A percentile compares a stretch with the other conserved stretches of the same genome.
These are phyloP conservation scores for Ganoderma lingzhi DNA, from an alignment of 1,284 basidiomycete species.

Conservation along the genomic window DNA sequence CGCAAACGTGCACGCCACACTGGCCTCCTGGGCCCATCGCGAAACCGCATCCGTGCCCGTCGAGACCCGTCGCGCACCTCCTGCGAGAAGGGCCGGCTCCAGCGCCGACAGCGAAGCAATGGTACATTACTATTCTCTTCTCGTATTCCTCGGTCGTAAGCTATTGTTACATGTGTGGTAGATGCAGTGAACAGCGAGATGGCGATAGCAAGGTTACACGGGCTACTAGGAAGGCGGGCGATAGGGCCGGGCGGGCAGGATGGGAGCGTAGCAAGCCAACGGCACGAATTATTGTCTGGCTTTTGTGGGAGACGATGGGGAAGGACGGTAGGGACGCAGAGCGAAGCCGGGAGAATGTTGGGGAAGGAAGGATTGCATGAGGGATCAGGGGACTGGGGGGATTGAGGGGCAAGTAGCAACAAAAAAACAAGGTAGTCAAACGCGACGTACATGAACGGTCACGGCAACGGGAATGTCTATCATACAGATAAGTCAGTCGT, in stretches of 20 bases:
- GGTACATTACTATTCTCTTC: slow-evolving; percentile 35
- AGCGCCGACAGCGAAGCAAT: slow-evolving; percentile 13
- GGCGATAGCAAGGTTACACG: slow-evolving; percentile 44
- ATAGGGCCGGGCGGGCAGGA: slow-evolving; percentile 29
- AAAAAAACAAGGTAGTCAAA: slow-evolving; percentile 8
- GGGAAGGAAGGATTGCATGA: slow-evolving; percentile 5
- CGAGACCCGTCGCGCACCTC: not conserved
- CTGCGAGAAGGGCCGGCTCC: not conserved
- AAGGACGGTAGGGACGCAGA: not conserved
- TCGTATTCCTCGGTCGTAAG: slow-evolving; percentile 41
- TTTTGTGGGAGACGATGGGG: not conserved
- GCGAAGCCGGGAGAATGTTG: not conserved
- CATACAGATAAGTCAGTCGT: slow-evolving; percentile 35
- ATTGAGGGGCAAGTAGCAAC: slow-evolving; percentile 15
- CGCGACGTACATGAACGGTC: slow-evolving; percentile 23
- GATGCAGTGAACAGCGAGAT: slow-evolving; percentile 43
- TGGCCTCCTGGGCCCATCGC: not conserved
- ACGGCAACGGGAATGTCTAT: slow-evolving; percentile 27
- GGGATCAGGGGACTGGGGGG: slow-evolving; percentile 19
- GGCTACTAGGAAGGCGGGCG: slow-evolving; percentile 30
- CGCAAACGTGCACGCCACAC: not conserved
- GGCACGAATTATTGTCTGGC: slow-evolving; percentile 12
- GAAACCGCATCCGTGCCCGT: not conserved
- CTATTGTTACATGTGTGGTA: slow-evolving; percentile 45
- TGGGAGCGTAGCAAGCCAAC: slow-evolving; percentile 11